Evolutionary conservation across 345 rosid species (phyloP).

Genomic region (Lepidium sativum): DNA sequence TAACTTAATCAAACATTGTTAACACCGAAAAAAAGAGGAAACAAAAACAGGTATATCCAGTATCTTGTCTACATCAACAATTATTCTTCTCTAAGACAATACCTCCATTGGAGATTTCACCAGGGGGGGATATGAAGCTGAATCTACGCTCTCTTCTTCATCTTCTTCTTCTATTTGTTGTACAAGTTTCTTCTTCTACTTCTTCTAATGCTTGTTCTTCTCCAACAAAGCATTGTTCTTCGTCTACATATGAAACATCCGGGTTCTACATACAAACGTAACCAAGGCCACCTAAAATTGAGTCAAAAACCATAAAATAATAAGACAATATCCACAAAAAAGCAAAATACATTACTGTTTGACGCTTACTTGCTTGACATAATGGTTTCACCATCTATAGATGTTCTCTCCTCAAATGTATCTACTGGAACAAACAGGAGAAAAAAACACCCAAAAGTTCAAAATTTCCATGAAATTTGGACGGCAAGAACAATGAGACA

Average conservation of each 20-base stretch:
- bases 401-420: conserved; percentile 46
- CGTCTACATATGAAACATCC: conserved; percentile 34
- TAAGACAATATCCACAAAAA: neutral
- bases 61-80: conserved; percentile 10
- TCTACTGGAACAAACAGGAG: conserved; percentile 35
- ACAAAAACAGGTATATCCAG: neutral
- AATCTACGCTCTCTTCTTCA: conserved; percentile 29
- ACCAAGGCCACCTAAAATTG: conserved; percentile 51
- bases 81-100: conserved; percentile 24
- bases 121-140: no score
- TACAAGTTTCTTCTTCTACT: no score
- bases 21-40: neutral
- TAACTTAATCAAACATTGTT: neutral
- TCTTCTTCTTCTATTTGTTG: no score
- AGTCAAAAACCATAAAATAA: neutral
- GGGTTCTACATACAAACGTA: conserved; percentile 50
- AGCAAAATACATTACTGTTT: neutral
- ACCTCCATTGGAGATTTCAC: conserved; percentile 34
- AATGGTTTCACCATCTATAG: conserved; percentile 52
- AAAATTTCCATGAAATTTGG: neutral
- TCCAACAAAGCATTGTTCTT: conserved; percentile 17
- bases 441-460: neutral
- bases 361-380: conserved; percentile 59
- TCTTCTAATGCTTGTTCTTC: neutral
- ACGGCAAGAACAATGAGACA: neutral